Percentiles rank a stretch among this genome's conserved stretches.
phyloP scores from a whole-genome alignment of 768 basidiomycete species.

The Boletus tylopilopsis region DNA sequence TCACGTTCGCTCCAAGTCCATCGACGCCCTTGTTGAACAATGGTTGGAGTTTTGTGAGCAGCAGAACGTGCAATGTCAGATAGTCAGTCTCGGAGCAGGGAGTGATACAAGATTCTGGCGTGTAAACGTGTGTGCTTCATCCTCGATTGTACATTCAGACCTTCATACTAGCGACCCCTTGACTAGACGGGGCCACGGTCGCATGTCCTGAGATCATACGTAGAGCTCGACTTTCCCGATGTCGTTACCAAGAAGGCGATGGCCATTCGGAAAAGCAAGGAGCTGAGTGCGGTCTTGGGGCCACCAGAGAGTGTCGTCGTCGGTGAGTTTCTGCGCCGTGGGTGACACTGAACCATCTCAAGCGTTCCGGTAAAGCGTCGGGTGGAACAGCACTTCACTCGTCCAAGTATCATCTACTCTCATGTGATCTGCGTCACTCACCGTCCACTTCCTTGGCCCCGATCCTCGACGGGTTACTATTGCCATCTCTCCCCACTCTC shows the following conservation, averaged over 20 bases:
- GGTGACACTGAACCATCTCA: background rate
- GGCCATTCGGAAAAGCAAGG: constrained; percentile 66
- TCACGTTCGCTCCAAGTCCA: constrained; percentile 73
- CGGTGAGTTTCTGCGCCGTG: constrained; percentile 10
- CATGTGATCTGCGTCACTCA: constrained; percentile 68
- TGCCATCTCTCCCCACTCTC: constrained; percentile 65
- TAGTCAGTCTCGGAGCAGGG: constrained; percentile 93
- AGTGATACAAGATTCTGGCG: constrained; percentile 97
- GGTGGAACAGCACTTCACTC: constrained; percentile 36
- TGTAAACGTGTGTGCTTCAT: constrained; percentile 56
- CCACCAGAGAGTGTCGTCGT: constrained; percentile 14
- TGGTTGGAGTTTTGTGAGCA: constrained; percentile 52
- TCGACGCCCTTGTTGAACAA: constrained; percentile 69
- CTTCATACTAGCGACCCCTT: background rate
- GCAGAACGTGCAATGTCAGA: constrained; percentile 60
- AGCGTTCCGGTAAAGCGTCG: constrained; percentile 4
- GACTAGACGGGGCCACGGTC: constrained; percentile 48
- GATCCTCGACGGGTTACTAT: constrained; percentile 43
- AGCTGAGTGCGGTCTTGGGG: constrained; percentile 25
- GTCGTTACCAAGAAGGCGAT: constrained; percentile 80
- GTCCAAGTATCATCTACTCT: constrained; percentile 50
- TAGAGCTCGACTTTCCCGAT: constrained; percentile 91
- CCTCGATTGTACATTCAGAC: background rate
- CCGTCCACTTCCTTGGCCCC: constrained; percentile 46
- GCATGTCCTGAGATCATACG: constrained; percentile 53